These are phyloP conservation scores for Komagataella phaffii DNA, from an alignment of 805 yeast species.

Conservation along the genomic window DNA sequence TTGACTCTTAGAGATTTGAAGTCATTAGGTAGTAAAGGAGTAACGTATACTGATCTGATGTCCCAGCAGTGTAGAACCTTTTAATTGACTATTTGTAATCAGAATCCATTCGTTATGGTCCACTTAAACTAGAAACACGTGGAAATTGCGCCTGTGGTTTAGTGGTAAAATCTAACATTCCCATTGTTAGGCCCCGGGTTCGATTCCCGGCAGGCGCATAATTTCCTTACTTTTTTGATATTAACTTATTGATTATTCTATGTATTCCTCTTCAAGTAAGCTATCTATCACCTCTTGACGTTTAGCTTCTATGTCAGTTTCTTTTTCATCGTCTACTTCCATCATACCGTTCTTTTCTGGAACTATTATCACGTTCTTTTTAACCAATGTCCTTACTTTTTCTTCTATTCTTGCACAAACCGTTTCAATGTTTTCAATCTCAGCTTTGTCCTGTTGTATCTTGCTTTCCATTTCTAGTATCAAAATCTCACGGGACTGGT, in stretches of 20 bases:
- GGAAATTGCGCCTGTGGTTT: constrained; percentile 5
- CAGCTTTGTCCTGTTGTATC: constrained; percentile 24
- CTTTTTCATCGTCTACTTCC: constrained; percentile 24
- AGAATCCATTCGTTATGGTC: no score
- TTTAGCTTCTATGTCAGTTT: constrained; percentile 28
- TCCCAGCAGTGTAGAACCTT: no score
- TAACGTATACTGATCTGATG: no score
- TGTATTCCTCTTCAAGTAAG: constrained; percentile 9
- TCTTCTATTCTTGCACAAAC: constrained; percentile 25
- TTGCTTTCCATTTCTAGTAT: constrained; percentile 61
- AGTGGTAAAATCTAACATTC: constrained; percentile 14
- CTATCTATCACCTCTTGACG: constrained; percentile 23
- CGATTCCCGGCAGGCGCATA: constrained; percentile 15
- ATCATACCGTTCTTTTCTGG: constrained; percentile 54
- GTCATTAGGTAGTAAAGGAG: no score
- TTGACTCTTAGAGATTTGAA: no score
- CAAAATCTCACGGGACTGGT: constrained; percentile 84
- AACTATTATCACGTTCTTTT: constrained; percentile 51
- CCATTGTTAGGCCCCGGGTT: constrained; percentile 16
- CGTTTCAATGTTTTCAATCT: constrained; percentile 28
- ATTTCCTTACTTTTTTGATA: not conserved
- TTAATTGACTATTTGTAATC: no score
- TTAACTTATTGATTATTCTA: not conserved
- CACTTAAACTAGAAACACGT: not conserved
- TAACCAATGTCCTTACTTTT: constrained; percentile 12